Percentiles rank a stretch among this genome's conserved stretches.
These are phyloP conservation scores for Picochlorum sp. DNA, from an alignment of 139 green algal genomes.

Conservation along the genomic window DNA sequence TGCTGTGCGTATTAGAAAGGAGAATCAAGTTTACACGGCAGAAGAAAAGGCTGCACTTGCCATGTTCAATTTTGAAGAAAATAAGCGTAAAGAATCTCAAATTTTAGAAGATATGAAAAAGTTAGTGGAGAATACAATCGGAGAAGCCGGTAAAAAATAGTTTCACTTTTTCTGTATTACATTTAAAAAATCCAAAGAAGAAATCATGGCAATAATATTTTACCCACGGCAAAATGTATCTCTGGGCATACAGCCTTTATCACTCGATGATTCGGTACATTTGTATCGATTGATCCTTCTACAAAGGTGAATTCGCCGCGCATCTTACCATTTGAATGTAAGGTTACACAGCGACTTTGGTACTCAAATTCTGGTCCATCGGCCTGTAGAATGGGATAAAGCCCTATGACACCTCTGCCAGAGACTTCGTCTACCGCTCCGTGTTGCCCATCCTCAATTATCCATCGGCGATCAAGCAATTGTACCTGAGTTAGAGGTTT, in stretches of 20 bases:
- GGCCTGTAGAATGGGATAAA: conserved; percentile 38
- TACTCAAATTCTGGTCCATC: conserved; percentile 52
- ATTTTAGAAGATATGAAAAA: conserved; percentile 77
- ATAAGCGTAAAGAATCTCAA: conserved; percentile 82
- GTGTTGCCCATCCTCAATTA: too few relatives aligned
- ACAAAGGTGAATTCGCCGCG: neutral
- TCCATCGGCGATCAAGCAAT: too few relatives aligned
- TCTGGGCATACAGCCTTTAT: too few relatives aligned
- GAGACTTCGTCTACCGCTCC: conserved; percentile 63
- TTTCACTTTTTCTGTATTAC: neutral
- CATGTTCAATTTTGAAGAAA: conserved; percentile 98
- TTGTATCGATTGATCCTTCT: too few relatives aligned
- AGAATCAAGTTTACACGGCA: conserved; percentile 90
- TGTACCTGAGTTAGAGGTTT: too few relatives aligned
- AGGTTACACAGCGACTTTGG: too few relatives aligned
- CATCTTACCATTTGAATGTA: too few relatives aligned
- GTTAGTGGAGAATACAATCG: conserved; percentile 61
- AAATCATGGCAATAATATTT: neutral
- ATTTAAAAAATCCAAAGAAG: neutral
- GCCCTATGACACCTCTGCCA: conserved; percentile 39
- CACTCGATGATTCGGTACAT: too few relatives aligned
- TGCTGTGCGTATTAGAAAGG: conserved; percentile 86
- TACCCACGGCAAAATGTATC: too few relatives aligned
- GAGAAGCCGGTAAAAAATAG: conserved; percentile 1
- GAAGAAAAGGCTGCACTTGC: conserved; percentile 96